These are phyloP conservation scores for Colletotrichum sp. DNA, from an alignment of 2,329 filamentous ascomycete species.

Conservation along the genomic window DNA sequence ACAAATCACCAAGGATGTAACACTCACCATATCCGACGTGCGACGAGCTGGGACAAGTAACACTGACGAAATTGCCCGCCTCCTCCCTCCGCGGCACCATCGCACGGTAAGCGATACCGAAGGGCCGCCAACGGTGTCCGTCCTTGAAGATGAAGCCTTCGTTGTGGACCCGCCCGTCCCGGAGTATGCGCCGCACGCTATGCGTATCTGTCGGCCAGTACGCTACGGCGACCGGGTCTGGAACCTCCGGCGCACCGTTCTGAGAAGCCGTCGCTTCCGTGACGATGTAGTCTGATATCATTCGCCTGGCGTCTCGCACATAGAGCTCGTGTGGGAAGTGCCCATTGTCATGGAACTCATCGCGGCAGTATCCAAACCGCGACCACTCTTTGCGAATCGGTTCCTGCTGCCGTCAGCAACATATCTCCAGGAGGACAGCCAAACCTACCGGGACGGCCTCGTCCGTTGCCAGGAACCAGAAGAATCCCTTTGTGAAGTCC, in stretches of 20 bases:
- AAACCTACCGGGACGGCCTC: constrained; percentile 8
- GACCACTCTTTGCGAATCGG: constrained; percentile 21
- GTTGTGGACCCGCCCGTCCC: constrained; percentile 23
- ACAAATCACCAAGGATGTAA: background rate
- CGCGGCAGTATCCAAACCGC: constrained; percentile 26
- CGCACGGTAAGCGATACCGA: constrained; percentile 19
- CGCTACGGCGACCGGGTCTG: constrained; percentile 25
- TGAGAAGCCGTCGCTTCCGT: constrained; percentile 24
- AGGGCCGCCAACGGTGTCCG: constrained; percentile 22
- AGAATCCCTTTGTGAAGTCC: constrained; percentile 22
- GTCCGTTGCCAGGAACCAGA: constrained; percentile 24
- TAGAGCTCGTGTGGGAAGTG: constrained; percentile 31
- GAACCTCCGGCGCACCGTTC: background rate
- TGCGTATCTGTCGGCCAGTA: constrained; percentile 29
- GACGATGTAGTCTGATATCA: constrained; percentile 28
- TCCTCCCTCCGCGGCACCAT: constrained; percentile 16
- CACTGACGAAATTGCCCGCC: constrained; percentile 16
- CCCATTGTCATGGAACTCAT: constrained; percentile 29
- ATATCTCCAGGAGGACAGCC: too few species aligned
- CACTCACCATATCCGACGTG: constrained; percentile 18
- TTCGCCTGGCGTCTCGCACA: constrained; percentile 30
- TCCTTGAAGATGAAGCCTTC: constrained; percentile 27
- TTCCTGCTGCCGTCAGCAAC: background rate
- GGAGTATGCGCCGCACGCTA: constrained; percentile 25
- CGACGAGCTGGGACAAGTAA: constrained; percentile 20